Base-by-base conservation (phyloP, 208 protist species). In the Leptomonas seymouri region DNA sequence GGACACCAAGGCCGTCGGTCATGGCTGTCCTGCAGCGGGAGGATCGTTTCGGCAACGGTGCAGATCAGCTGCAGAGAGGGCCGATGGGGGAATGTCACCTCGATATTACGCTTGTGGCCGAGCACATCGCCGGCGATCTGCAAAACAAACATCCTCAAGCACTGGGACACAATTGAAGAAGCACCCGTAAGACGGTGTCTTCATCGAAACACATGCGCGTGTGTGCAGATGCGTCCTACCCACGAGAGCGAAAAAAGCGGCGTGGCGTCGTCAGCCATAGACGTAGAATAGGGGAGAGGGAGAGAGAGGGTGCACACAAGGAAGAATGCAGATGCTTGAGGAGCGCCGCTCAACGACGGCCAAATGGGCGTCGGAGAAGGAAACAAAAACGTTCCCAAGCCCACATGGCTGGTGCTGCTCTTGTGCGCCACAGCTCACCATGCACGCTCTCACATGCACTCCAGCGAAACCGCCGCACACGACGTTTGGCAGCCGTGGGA, bases 51-150 rank as follows among this genome's bases (percentile, higher is more conserved):
- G 25, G 80, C 68, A 8, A 87, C 84, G 48, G 21, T 57, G 34
- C 69, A 73, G 30, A 96, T 56, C n/a, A 80, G 76, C 61, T 86
- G 78, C 21, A 96, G 59, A 7, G 86, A 71, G 15, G 88, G 88
- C 14, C 54, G 69, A 11, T n/a, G 28, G n/a, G 53, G 46, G 44
- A 93, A 96, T 21, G 76, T 64, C 20, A 94, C 58, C 36, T 76
- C 69, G 42, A 91, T 58, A 78, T 93, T 91, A 46, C 61, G 66
- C 53, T 59, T 72, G 41, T 36, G 53, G 23, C 71, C 53, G 7
- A 18, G n/a, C 27, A 69, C 67, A 31, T 74, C 67, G 3, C 71
- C 72, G 14, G 78, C 76, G 31, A 81, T 76, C n/a, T 74, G 57
- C 39, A 79, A 51, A 21, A 76, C 30, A 41, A 93, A 81, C 25